Base-by-base conservation (phyloP, 2,329 filamentous ascomycete species). In the Delphinella strobiligena region DNA sequence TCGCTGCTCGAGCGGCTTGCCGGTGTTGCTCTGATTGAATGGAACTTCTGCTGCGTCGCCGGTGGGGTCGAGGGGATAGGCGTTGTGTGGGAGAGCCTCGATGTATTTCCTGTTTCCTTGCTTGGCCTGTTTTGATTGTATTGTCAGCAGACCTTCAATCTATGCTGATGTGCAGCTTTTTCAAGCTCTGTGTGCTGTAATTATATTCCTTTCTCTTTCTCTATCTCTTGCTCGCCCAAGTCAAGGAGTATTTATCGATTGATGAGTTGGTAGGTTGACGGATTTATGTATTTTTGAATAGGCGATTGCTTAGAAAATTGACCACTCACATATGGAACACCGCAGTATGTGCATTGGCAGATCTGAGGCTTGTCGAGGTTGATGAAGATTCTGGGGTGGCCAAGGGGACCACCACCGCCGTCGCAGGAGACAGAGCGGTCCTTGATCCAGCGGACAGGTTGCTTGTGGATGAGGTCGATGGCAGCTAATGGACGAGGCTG, bases 311-410 rank as follows among this genome's bases (percentile, higher is more conserved):
- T 29, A 15, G 24, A 29, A 39, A 18, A 32, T 41, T n/a, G 32
- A 64, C 15, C 11, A 68, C 88, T 59, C 74, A 96, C 91, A 60
- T 80, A 98, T 52, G 91, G 91, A 50, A 91, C 61, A 38, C 91
- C 91, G 60, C 91, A 98, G 69, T 98, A 98, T 56, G 74, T 80
- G 71, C 91, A 98, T 59, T 71, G 70, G 63, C 77, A 76, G 54
- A 98, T 94, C 69, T 96, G 80, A 32, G 91, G 84, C 72, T 95
- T 96, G 66, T 98, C 91, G 50, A 83, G 80, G 67, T 98, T 98
- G 75, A 98, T 98, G 62, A 87, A 98, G 65, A 98, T 82, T 56
- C 77, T 76, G 36, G 91, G 91, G 62, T 98, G 91, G 32, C 91
- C 91, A 40, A 84, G 68, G 22, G 88, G 81, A 34, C 89, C 91